A percentile compares a stretch with the other conserved stretches of the same genome.
Conservation (phyloP, 257 asterid species). For the Lithospermum erythrorhizon region DNA sequence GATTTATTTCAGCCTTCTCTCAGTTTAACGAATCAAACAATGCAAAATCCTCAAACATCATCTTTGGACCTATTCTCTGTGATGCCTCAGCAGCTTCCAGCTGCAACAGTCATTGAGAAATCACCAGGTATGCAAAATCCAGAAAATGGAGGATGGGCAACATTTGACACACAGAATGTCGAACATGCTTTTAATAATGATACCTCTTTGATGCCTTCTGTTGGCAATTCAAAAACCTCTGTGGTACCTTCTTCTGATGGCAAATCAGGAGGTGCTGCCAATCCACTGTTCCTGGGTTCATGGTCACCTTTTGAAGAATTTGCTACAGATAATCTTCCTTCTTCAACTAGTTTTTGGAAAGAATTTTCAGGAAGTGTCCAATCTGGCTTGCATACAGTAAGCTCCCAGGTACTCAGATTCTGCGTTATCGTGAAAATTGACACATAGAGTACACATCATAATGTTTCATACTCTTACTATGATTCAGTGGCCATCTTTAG, state of each 20-base stretch:
- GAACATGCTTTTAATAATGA: conserved; percentile 19
- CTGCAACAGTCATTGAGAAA: conserved; percentile 20
- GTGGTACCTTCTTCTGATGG: conserved; percentile 31
- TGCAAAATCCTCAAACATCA: conserved; percentile 26
- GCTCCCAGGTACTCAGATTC: conserved; percentile 14
- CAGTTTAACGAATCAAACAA: conserved; percentile 29
- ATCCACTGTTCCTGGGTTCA: conserved; percentile 22
- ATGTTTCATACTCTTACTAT: conserved; percentile 6
- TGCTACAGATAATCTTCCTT: conserved; percentile 11
- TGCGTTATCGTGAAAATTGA: too few relatives aligned
- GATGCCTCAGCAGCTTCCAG: conserved; percentile 28
- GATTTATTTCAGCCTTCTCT: conserved; percentile 35
- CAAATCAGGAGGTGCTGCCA: conserved; percentile 17
- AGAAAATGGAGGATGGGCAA: conserved; percentile 43
- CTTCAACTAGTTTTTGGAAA: conserved; percentile 11
- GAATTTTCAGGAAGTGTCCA: conserved; percentile 12
- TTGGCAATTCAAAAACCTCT: too few relatives aligned
- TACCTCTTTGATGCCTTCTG: conserved; percentile 11
- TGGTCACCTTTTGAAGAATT: conserved; percentile 18
- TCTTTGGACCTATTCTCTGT: conserved; percentile 39
- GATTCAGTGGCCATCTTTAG: conserved; percentile 25
- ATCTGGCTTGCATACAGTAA: conserved; percentile 13
- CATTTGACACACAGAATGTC: conserved; percentile 39
- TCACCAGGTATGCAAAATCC: conserved; percentile 10
- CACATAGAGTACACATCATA: neutral